Evolutionary conservation across 176 grass and related monocot genomes (phyloP), one percentile per base, ranked within the genome.

Genomic region (Saccharum spontaneum): DNA sequence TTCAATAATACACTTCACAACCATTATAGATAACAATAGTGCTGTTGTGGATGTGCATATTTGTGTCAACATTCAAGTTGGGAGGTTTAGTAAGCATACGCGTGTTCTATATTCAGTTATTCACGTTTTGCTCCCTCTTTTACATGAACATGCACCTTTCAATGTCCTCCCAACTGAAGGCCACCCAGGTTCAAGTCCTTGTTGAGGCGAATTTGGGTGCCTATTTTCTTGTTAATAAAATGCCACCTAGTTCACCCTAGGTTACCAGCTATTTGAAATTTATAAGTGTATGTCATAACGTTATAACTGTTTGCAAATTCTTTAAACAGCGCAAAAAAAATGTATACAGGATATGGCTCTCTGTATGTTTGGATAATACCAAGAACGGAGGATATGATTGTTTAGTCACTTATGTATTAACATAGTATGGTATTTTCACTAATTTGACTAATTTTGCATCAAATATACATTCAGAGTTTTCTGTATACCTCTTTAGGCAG

Each of bases 401-500:
- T 30, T 33, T 30, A 28, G 3, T 45, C 55, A 12, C n/a, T 71
- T 49, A 57, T 55, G 70, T 8, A 18, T 55, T 30, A 57, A 8
- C 49, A 2, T 75, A 16, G 5, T 66, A 34, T 45, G 24, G 11
- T n/a, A 60, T 30, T 64, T 22, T 49, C 3, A 52, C 13, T 13
- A 18, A 31, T 13, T 2, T 6, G 22, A 18, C 6, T 31, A 69
- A 22, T 69, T 70, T 57, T 78, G 64, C 14, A 14, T 31, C 14
- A 18, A 65, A 1, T 84, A 14, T 65, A n/a, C 11, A 59, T 59
- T 69, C 12, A 69, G 63, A 76, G 39, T 6, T 57, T 43, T 77
- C 73, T 77, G 33, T 77, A n/a, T 85, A 41, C 16, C 26, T 77
- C 73, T 55, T 55, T 48, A 86, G 18, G 34, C 18, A 57, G 18